These are phyloP conservation scores for Penicillium steckii DNA, from an alignment of 495 filamentous ascomycete species.

Conservation along the genomic window DNA sequence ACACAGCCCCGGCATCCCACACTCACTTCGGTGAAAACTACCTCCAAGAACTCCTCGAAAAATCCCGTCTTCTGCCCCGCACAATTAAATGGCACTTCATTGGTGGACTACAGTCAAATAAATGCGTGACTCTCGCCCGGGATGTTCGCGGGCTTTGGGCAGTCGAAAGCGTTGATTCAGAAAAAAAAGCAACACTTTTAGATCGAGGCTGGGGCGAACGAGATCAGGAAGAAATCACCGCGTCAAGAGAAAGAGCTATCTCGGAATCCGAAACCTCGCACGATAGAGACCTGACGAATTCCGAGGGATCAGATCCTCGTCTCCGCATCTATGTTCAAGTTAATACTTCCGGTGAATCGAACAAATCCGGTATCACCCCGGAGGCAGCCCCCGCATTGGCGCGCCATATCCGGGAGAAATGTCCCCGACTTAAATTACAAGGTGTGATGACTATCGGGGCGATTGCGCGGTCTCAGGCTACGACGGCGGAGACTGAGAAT, in stretches of 20 bases:
- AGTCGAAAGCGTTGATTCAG: slow-evolving; percentile 83
- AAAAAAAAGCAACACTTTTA: slow-evolving; percentile 81
- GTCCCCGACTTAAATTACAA: slow-evolving; percentile 69
- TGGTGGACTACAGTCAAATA: slow-evolving; percentile 85
- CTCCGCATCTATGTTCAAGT: slow-evolving; percentile 86
- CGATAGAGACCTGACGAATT: slow-evolving; percentile 6
- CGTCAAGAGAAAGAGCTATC: no score
- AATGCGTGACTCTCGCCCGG: slow-evolving; percentile 81
- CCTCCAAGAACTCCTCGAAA: slow-evolving; percentile 85
- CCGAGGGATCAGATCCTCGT: slow-evolving; percentile 17
- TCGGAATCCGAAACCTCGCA: no score
- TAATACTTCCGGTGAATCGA: slow-evolving; percentile 87
- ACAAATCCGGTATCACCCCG: slow-evolving; percentile 80
- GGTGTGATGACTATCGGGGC: slow-evolving; percentile 98
- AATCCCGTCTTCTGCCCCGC: slow-evolving; percentile 76
- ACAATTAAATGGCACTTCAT: slow-evolving; percentile 94
- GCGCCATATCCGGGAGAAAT: slow-evolving; percentile 62
- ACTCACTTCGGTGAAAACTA: slow-evolving; percentile 97
- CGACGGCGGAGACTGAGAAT: slow-evolving; percentile 74
- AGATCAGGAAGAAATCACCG: slow-evolving; percentile 7
- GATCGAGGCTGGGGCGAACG: slow-evolving; percentile 70
- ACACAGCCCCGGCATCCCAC: slow-evolving; percentile 59
- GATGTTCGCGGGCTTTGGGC: slow-evolving; percentile 88
- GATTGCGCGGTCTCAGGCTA: slow-evolving; percentile 74
- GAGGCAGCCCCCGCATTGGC: slow-evolving; percentile 56